phyloP scores from a whole-genome alignment of 2,329 filamentous ascomycete species.

The Plectosphaerella cucumerina region DNA sequence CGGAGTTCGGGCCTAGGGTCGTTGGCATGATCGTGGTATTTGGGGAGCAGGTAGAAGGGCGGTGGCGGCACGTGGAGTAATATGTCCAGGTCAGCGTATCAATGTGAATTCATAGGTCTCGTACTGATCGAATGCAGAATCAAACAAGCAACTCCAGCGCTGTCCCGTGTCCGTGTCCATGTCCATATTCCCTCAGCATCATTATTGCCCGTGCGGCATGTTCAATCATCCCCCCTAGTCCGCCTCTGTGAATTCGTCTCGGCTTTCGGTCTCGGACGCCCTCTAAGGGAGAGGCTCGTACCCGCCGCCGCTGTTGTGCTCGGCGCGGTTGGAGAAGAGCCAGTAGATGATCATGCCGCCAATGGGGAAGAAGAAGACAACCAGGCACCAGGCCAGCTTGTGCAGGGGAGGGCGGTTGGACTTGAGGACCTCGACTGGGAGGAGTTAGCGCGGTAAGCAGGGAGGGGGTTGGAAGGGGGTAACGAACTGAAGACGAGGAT shows the following conservation, averaged over 20 bases:
- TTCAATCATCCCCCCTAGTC: no score
- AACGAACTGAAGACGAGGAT: constrained; percentile 58
- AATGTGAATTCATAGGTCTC: no score
- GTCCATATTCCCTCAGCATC: no score
- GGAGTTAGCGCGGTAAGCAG: constrained; percentile 7
- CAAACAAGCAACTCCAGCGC: no score
- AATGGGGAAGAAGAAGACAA: constrained; percentile 62
- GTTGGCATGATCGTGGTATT: neutral
- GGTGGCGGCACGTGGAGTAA: neutral
- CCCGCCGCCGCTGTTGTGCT: constrained; percentile 47
- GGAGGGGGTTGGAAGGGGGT: neutral
- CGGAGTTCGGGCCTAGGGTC: constrained; percentile 1
- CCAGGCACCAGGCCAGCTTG: constrained; percentile 59
- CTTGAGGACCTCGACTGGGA: constrained; percentile 58
- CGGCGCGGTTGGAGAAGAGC: constrained; percentile 57
- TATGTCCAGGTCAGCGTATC: neutral
- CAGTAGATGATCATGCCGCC: constrained; percentile 59
- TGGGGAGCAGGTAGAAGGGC: neutral
- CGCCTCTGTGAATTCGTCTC: no score
- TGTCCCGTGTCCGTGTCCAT: no score
- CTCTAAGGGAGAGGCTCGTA: constrained; percentile 45
- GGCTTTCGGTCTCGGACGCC: no score
- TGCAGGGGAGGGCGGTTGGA: constrained; percentile 53
- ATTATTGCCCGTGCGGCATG: no score
- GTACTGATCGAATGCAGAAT: no score